Evolutionary conservation across 306 rosid species (phyloP).

Genomic region (Phaseolus lunatus): DNA sequence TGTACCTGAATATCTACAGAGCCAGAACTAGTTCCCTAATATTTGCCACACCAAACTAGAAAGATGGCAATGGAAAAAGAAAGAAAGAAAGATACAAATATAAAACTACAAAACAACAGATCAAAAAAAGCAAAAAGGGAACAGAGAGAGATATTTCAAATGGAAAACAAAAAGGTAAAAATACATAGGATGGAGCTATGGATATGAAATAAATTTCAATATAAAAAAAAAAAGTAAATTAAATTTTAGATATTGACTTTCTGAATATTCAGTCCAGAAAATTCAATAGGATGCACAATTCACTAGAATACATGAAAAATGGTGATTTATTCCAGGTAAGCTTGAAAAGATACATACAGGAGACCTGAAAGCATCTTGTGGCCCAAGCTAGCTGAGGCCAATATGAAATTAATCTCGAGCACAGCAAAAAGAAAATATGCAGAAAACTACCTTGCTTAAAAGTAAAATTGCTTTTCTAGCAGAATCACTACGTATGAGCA

Average conservation of each 20-base stretch:
- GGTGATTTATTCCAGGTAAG: background rate
- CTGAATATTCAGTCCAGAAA: background rate
- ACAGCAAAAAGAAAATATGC: background rate
- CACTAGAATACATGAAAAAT: background rate
- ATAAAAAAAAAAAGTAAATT: background rate
- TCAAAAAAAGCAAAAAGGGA: conserved; percentile 3
- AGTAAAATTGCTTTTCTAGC: conserved; percentile 18
- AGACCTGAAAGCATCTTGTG: conserved; percentile 20
- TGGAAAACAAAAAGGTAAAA: background rate
- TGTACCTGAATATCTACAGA: conserved; percentile 17
- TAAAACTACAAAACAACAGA: conserved; percentile 18
- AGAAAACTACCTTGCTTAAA: conserved; percentile 7
- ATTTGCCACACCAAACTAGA: conserved; percentile 22
- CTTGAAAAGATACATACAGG: conserved; percentile 14
- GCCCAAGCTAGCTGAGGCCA: conserved; percentile 1
- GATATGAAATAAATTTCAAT: conserved; percentile 18
- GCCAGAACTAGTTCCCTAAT: conserved; percentile 25
- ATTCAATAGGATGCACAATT: background rate
- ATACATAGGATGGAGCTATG: background rate
- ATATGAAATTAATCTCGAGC: background rate
- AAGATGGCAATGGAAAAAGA: background rate
- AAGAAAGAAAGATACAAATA: background rate
- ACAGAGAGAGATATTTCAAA: conserved; percentile 2
- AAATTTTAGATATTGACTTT: background rate
- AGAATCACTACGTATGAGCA: conserved; percentile 5